Base-by-base conservation (phyloP, 148 eudicot species). In the Salicornia ramosissima region DNA sequence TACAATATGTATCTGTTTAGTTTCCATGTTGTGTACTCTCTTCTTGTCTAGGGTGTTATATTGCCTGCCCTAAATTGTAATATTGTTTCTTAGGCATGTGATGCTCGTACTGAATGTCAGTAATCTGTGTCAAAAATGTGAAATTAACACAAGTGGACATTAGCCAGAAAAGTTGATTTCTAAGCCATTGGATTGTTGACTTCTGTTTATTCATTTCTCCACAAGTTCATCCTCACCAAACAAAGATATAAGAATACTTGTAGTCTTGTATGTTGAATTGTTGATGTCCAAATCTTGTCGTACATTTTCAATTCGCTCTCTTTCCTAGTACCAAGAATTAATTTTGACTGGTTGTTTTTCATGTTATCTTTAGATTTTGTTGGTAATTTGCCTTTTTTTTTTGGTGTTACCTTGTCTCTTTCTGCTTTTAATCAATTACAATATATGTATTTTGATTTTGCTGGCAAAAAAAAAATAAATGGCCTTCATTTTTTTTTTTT, bases 251-350 rank as follows among this genome's bases (percentile, higher is more conserved):
- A 45, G 1, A 2, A 5, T 9, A 49, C 22, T 19, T 18, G n/a
- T 69, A 22, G n/a, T 16, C n/a, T 26, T 36, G 61, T 19, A 55
- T 3, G 11, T 16, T 54, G 55, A 43, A 45, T 3, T 28, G 10
- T 70, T 10, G n/a, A 46, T 26, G 40, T 66, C 25, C 18, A 29
- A 66, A 29, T 31, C 18, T 50, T 50, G n/a, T 67, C 55, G n/a
- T n/a, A n/a, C n/a, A n/a, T n/a, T n/a, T n/a, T n/a, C n/a, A n/a
- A n/a, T n/a, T n/a, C n/a, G n/a, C 2, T 67, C 64, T 16, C 36
- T 30, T 28, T 60, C 34, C 64, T 60, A 39, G 45, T 60, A 33
- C 21, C 40, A 33, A 7, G 26, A 4, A 31, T 33, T 8, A n/a
- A 33, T 33, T 33, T 9, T 60, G 64, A 33, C 6, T 5, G 26